Base-by-base conservation (phyloP, 352 stramenopile genomes). In the Globisporangium cystogenes region DNA sequence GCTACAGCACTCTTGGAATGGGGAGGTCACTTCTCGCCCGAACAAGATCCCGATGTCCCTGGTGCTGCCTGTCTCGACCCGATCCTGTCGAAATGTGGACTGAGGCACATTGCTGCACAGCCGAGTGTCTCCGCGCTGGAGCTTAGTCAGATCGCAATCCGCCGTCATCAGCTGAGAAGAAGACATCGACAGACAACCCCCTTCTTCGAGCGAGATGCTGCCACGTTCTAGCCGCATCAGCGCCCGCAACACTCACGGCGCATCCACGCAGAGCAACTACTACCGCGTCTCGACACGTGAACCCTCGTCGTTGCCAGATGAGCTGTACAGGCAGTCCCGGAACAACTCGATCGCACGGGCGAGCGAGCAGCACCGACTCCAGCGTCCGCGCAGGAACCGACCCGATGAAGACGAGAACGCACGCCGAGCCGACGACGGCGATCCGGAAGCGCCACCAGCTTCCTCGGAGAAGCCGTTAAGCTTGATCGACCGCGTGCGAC, bases 401-500 rank as follows among this genome's bases (percentile, higher is more conserved):
- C 7, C 31, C 1, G 31, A 36, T 14, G 8, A 36, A 36, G 31
- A 36, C 10, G 16, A 43, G 18, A 6, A 43, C 16, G 37, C 37
- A 5, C 37, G 37, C 11, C 15, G 18, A 11, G 16, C 16, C 21
- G 16, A 43, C 11, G 37, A 43, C 37, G 15, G 6, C 18, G n/a
- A 21, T n/a, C n/a, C n/a, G 5, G n/a, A 11, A 5, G 0, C 11
- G 15, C 5, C 37, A 16, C 37, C 21, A 43, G 37, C 37, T 15
- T 8, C 46, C 10, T 8, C 46, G 10, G 33, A 36, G 21, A 54
- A 54, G 5, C 15, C 46, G 11, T 37, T 37, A 0, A 45, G 33
- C 0, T 48, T 59, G 31, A 57, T 84, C 36, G 73, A 73, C 0
- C 64, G 72, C 6, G 51, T 71, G 1, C 69, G 63, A 16, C 62